Base-by-base conservation (phyloP, 495 filamentous ascomycete species). In the Platismatia glauca region DNA sequence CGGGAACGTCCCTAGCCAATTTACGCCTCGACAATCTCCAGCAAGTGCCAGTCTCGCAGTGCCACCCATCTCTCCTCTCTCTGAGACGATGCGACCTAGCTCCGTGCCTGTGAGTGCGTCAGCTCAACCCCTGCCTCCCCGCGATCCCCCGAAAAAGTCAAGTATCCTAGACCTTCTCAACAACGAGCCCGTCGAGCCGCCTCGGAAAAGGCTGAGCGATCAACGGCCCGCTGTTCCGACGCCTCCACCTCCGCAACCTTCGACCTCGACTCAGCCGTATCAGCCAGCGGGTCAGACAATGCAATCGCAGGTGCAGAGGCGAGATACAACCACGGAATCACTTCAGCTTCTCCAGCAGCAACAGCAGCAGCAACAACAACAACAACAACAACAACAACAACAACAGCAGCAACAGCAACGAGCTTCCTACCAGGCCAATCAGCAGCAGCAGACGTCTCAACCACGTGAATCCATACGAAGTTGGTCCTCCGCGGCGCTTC, bases 91-190 rank as follows among this genome's bases (percentile, higher is more conserved):
- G 24, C 74, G 76, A 35, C 68, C 74, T 4, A 75, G 70, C 52
- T 73, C 72, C 12, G 74, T 73, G 20, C 76, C 78, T 20, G 66
- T 65, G 27, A 43, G 22, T 31, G 33, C 58, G 15, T 46, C 66
- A 20, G 43, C 61, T 61, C 75, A 73, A 64, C 68, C 69, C n/a
- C 63, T 76, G 0, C 67, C 68, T 33, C 79, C 78, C 58, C 72
- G 79, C 57, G 74, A 75, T 37, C 78, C 79, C 48, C 77, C 78
- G 8, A 85, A 84, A 63, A 79, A 78, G 35, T 84, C 82, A 20
- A 84, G 80, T 46, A 83, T 85, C 53, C 81, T 84, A 77, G 81
- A 75, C 34, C 77, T 85, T 57, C 69, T 85, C 34, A 84, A 84
- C 63, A 80, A 82, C 44, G 82, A 85, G 59, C 78, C 82, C 0